A percentile compares a stretch with the other conserved stretches of the same genome.
These are phyloP conservation scores for Thelonectria rubi DNA, from an alignment of 2,329 filamentous ascomycete genomes.

Conservation along the genomic window DNA sequence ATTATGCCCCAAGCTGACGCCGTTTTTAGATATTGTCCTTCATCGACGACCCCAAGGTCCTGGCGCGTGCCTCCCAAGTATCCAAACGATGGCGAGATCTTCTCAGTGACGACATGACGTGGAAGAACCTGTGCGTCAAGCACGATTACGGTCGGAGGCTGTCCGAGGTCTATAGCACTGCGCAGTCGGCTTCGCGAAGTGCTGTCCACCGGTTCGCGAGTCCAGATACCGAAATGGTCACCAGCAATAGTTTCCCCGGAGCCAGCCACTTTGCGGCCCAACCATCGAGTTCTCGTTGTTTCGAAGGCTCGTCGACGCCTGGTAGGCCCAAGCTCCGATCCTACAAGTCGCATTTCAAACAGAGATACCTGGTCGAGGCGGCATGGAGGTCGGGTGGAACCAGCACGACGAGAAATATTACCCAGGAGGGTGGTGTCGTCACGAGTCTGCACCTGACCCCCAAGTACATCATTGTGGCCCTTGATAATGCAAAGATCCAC, in stretches of 20 bases:
- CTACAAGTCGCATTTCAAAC: slow-evolving; percentile 97
- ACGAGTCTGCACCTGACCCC: slow-evolving; percentile 93
- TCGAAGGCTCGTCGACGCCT: slow-evolving; percentile 57
- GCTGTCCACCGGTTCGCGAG: slow-evolving; percentile 45
- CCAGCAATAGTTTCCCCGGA: slow-evolving; percentile 56
- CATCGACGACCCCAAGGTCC: slow-evolving; percentile 94
- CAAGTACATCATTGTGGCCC: slow-evolving; percentile 96
- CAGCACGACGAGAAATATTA: slow-evolving; percentile 86
- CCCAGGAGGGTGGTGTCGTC: slow-evolving; percentile 94
- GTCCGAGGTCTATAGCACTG: slow-evolving; percentile 58
- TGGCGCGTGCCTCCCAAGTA: slow-evolving; percentile 95
- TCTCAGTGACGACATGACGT: slow-evolving; percentile 95
- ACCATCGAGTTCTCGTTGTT: slow-evolving; percentile 58
- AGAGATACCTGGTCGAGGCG: slow-evolving; percentile 95
- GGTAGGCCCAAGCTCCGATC: slow-evolving; percentile 72
- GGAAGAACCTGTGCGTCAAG: slow-evolving; percentile 97
- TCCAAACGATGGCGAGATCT: slow-evolving; percentile 93
- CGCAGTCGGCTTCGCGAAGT: slow-evolving; percentile 43
- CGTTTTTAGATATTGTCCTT: slow-evolving; percentile 84
- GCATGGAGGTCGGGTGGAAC: slow-evolving; percentile 95
- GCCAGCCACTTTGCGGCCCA: slow-evolving; percentile 50
- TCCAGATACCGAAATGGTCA: slow-evolving; percentile 49
- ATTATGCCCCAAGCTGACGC: slow-evolving; percentile 6
- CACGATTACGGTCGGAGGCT: slow-evolving; percentile 80
- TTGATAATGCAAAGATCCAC: slow-evolving; percentile 98